Evolutionary conservation across 1,284 basidiomycete genomes (phyloP).

Genomic region (Irpex sp.): DNA sequence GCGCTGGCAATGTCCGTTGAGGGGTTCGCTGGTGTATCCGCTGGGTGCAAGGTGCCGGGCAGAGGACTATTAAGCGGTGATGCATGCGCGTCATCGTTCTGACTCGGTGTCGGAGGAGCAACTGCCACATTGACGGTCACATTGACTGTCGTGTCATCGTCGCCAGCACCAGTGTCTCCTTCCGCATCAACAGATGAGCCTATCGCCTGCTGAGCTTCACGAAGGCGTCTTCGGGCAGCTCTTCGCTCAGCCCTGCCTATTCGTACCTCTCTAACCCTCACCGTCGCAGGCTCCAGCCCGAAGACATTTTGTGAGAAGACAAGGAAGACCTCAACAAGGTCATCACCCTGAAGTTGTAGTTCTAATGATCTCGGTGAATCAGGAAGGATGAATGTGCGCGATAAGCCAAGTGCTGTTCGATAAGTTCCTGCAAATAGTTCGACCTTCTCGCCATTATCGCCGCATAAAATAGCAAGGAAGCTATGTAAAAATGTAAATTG

Average conservation of each 20-base stretch:
- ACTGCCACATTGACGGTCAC: slow-evolving; percentile 64
- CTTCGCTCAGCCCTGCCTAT: slow-evolving; percentile 83
- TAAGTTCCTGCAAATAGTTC: slow-evolving; percentile 87
- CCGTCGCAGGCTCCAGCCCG: slow-evolving; percentile 84
- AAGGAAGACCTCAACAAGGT: slow-evolving; percentile 83
- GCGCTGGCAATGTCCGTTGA: slow-evolving; percentile 6
- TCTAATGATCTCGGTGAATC: slow-evolving; percentile 84
- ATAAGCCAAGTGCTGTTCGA: slow-evolving; percentile 73
- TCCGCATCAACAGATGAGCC: slow-evolving; percentile 35
- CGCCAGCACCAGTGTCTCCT: slow-evolving; percentile 39
- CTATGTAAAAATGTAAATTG: slow-evolving; percentile 32
- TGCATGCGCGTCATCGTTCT: slow-evolving; percentile 10
- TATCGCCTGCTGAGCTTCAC: slow-evolving; percentile 53
- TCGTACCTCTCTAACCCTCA: slow-evolving; percentile 85
- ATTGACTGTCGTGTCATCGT: slow-evolving; percentile 62
- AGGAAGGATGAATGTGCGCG: slow-evolving; percentile 83
- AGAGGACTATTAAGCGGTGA: slow-evolving; percentile 16
- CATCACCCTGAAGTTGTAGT: slow-evolving; percentile 86
- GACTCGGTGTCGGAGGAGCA: slow-evolving; percentile 21
- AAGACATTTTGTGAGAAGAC: slow-evolving; percentile 88
- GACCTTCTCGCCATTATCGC: slow-evolving; percentile 90
- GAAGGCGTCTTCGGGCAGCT: slow-evolving; percentile 72
- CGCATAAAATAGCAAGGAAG: slow-evolving; percentile 85
- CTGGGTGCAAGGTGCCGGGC: slow-evolving; percentile 14
- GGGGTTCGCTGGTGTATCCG: slow-evolving; percentile 18